Base-by-base conservation (phyloP, 148 eudicot species). In the Spergularia marina region DNA sequence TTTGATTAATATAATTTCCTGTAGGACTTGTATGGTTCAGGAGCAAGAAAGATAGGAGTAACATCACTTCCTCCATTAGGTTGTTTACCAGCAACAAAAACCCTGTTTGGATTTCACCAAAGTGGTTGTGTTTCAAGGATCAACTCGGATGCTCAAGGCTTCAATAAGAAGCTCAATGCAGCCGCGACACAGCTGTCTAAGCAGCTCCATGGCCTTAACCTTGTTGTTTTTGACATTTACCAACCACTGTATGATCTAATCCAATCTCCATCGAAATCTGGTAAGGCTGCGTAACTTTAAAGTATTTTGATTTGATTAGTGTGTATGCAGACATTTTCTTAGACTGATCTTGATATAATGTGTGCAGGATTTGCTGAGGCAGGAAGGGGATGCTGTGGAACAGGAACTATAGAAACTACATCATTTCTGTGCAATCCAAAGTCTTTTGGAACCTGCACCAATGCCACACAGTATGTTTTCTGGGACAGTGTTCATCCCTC, bases 401-500 rank as follows among this genome's bases (percentile, higher is more conserved):
- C 97, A n/a, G 99, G 99, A 40, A 86, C 82, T 0, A 74, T 92
- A 17, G 99, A 95, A 81, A 92, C 99, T 2, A 95, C 99, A 7
- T 65, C 80, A 0, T 82, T 95, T 21, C 77, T 95, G 77, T 95
- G 99, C 85, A 95, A 95, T 81, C 87, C 85, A 0, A 82, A 88
- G 71, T 89, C 98, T 0, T 17, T 68, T 1, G 99, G 99, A 53
- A 95, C 99, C 3, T 95, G 99, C 79, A 81, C 73, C 70, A 95
- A 95, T 68, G 98, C 99, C 6, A 78, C 89, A 9, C 83, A 89
- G 70, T 95, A 88, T 69, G 99, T 95, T 67, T 95, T 95, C 20
- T 95, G 99, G 99, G 98, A 95, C 79, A 88, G 92, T 79, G 96
- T 95, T 17, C 98, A 95, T 85, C 98, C 98, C 15, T 86, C 98